Evolutionary conservation across 1,139 yeast species (phyloP), one percentile per base, ranked within the genome.

Genomic region (Pichia sp.): DNA sequence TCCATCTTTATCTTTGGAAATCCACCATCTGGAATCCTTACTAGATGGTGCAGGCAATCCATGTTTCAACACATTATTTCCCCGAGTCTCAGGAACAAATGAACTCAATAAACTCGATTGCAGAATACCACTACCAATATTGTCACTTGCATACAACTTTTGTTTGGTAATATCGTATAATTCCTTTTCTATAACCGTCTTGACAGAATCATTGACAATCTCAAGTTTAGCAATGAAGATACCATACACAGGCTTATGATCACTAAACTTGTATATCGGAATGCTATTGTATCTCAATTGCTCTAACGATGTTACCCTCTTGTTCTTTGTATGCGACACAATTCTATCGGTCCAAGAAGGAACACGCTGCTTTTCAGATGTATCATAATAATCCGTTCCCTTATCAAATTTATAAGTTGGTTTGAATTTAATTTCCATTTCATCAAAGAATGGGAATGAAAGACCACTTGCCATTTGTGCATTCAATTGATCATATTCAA

Each of bases 341-440:
- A 85, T 80, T 45, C 99, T 72, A 68, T 93, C 99, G 0, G 98
- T 93, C 98, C 98, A 93, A 0, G 98, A 90, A 2, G 99, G 99
- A 22, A 86, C 85, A 56, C 99, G 76, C 63, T 84, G 85, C 64
- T 93, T 93, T 57, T 93, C 99, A 15, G 95, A 85, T 0, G 96
- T 79, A 65, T 93, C 99, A 64, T 90, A 93, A 20, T 14, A 20
- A 43, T 80, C 79, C 0, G 96, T 88, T 4, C 95, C 96, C 49
- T 88, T 89, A 63, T 93, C 96, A 66, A 85, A 93, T 62, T 93
- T 93, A 67, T 93, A 93, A 0, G 99, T 93, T 11, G 99, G 99
- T 42, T 83, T 77, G 60, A 93, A 93, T 28, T 70, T 75, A 45
- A 89, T 83, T 42, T 78, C 81, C 70, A 83, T 85, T 67, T 94